Conservation (phyloP, 2,329 filamentous ascomycete species). For the Fusarium chaquense region DNA sequence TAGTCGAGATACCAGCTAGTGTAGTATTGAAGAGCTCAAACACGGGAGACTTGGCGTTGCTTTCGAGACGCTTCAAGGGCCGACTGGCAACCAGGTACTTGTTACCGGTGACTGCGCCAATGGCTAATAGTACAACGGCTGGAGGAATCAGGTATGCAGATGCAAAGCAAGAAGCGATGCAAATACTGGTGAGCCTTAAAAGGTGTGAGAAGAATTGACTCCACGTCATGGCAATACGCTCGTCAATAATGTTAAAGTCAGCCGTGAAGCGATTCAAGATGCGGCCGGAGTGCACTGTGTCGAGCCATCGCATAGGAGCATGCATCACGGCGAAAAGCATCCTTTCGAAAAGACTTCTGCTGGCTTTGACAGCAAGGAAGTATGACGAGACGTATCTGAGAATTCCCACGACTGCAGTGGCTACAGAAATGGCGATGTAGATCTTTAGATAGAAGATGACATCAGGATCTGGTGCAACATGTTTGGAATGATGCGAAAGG, state of each 20-base stretch:
- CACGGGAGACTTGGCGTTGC: slow-evolving; percentile 79
- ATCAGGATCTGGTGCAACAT: slow-evolving; percentile 50
- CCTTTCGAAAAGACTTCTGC: slow-evolving; percentile 71
- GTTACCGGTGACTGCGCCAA: slow-evolving; percentile 67
- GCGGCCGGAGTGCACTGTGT: slow-evolving; percentile 80
- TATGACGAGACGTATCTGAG: slow-evolving; percentile 72
- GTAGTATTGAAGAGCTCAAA: slow-evolving; percentile 82
- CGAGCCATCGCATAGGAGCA: slow-evolving; percentile 80
- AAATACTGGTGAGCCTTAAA: slow-evolving; percentile 72
- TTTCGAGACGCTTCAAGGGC: slow-evolving; percentile 81
- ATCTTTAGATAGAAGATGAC: slow-evolving; percentile 74
- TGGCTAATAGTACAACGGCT: slow-evolving; percentile 66
- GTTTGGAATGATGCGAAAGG: slow-evolving; percentile 54
- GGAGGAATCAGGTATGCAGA: slow-evolving; percentile 74
- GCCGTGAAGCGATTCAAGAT: slow-evolving; percentile 82
- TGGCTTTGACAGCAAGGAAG: slow-evolving; percentile 73
- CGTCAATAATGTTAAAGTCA: slow-evolving; percentile 80
- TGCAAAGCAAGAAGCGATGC: slow-evolving; percentile 74
- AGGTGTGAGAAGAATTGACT: slow-evolving; percentile 68
- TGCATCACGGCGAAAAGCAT: slow-evolving; percentile 75
- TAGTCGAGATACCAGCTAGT: slow-evolving; percentile 77
- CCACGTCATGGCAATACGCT: slow-evolving; percentile 71
- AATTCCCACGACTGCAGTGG: slow-evolving; percentile 68
- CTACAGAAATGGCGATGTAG: slow-evolving; percentile 75
- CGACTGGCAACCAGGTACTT: slow-evolving; percentile 75